Evolutionary conservation across 768 basidiomycete genomes (phyloP).

Genomic region (Pulveroboletus sp.): DNA sequence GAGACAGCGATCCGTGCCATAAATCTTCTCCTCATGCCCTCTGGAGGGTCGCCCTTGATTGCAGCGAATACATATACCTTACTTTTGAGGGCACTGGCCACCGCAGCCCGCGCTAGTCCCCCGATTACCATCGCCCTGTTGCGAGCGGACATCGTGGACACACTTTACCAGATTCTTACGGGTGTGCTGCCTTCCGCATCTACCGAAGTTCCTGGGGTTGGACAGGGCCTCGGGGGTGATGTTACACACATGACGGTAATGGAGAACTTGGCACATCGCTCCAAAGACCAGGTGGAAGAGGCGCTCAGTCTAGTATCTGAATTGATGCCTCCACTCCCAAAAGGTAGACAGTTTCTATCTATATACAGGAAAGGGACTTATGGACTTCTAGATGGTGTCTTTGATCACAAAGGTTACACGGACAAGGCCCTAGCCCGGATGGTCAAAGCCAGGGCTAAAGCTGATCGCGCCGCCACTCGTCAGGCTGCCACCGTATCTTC

Average conservation of each 20-base stretch:
- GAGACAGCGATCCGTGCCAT: slow-evolving; percentile 74
- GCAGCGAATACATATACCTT: slow-evolving; percentile 85
- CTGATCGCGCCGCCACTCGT: slow-evolving; percentile 69
- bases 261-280: slow-evolving; percentile 93
- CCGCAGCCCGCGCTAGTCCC: slow-evolving; percentile 82
- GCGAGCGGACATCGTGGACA: slow-evolving; percentile 90
- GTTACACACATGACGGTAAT: slow-evolving; percentile 96
- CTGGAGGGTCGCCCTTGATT: slow-evolving; percentile 81
- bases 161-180: slow-evolving; percentile 90
- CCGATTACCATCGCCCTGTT: slow-evolving; percentile 82
- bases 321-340: slow-evolving; percentile 87
- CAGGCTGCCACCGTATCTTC: slow-evolving; percentile 38
- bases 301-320: slow-evolving; percentile 85
- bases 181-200: slow-evolving; percentile 79
- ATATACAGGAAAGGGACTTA: slow-evolving; percentile 1
- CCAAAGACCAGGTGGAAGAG: slow-evolving; percentile 97
- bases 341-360: slow-evolving; percentile 47
- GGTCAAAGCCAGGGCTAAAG: slow-evolving; percentile 79
- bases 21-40: slow-evolving; percentile 79
- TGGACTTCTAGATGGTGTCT: slow-evolving; percentile 72
- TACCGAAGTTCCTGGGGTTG: slow-evolving; percentile 45
- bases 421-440: slow-evolving; percentile 78
- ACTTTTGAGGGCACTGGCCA: slow-evolving; percentile 80
- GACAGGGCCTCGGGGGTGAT: slow-evolving; percentile 82
- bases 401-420: slow-evolving; percentile 86